A percentile compares a stretch with the other conserved stretches of the same genome.
phyloP scores from a whole-genome alignment of 2,329 filamentous ascomycete species.

The Ceratocystiopsis sp. region DNA sequence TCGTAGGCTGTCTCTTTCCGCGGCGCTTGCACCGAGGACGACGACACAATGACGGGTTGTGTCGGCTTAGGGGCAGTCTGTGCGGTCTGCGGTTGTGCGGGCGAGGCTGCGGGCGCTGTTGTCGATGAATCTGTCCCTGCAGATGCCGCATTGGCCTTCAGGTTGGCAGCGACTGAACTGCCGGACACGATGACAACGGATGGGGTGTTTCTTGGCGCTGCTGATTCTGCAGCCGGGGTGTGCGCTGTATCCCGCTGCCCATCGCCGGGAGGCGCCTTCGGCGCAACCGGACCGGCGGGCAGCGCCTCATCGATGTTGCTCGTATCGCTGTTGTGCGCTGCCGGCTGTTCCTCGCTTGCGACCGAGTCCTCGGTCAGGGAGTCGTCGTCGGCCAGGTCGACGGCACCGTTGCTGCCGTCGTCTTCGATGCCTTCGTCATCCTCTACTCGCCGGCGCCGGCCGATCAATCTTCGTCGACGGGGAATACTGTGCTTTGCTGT shows the following conservation, averaged over 20 bases:
- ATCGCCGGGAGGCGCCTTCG: conserved; percentile 7
- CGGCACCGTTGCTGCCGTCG: conserved; percentile 33
- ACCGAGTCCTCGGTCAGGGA: conserved; percentile 48
- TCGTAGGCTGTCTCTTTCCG: conserved; percentile 41
- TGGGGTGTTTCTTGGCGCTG: conserved; percentile 5
- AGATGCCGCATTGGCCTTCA: not conserved
- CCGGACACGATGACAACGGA: too few species aligned
- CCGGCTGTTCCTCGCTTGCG: conserved; percentile 43
- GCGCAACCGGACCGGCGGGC: conserved; percentile 25
- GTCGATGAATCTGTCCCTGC: too few species aligned
- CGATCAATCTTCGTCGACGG: conserved; percentile 48
- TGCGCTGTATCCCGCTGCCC: conserved; percentile 22
- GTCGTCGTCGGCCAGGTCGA: conserved; percentile 43
- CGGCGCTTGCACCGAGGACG: conserved; percentile 1
- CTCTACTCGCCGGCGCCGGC: conserved; percentile 49
- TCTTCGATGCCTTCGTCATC: conserved; percentile 54
- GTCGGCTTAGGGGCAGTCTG: conserved; percentile 11
- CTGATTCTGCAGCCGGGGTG: not conserved
- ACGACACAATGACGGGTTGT: conserved; percentile 17
- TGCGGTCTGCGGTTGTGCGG: too few species aligned
- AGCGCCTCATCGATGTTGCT: conserved; percentile 42
- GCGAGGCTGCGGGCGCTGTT: too few species aligned
- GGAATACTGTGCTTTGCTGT: conserved; percentile 13
- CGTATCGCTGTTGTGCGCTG: conserved; percentile 44
- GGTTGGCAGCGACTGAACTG: too few species aligned